These are phyloP conservation scores for Parmales sp. DNA, from an alignment of 108 stramenopile genomes.

Conservation along the genomic window DNA sequence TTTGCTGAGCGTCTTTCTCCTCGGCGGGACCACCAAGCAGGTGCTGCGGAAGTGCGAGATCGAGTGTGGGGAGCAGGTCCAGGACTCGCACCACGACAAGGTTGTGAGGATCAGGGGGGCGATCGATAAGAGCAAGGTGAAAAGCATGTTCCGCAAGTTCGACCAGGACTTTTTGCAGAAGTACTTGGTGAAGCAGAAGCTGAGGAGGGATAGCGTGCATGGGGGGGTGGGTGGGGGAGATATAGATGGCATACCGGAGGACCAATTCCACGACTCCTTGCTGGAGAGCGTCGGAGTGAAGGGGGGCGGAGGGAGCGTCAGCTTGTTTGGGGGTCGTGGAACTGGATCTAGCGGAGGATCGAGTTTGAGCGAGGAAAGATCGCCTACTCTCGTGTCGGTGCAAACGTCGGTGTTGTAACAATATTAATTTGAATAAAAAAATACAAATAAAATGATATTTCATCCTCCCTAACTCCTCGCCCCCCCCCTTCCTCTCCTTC, in stretches of 20 bases:
- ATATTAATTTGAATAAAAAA: no score
- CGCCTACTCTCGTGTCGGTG: no score
- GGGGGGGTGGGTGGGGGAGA: neutral
- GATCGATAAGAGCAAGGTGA: neutral
- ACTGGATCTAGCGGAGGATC: no score
- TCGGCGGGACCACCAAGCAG: conserved; percentile 6
- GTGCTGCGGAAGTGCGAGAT: neutral
- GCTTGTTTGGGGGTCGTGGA: neutral
- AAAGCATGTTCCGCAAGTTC: neutral
- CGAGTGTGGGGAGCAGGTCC: neutral
- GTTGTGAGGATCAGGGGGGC: neutral
- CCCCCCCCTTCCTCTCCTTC: no score
- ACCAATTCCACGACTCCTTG: neutral
- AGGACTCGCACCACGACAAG: neutral
- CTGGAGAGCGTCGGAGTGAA: neutral
- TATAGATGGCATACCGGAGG: neutral
- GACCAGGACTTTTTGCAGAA: neutral
- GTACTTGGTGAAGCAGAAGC: neutral
- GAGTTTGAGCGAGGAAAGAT: no score
- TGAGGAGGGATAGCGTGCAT: neutral
- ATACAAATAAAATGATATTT: no score
- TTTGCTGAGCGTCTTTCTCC: conserved; percentile 15
- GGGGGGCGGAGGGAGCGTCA: neutral
- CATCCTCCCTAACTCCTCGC: no score
- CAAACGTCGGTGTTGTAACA: no score